Base-by-base conservation (phyloP, 768 basidiomycete species). In the Cystofilobasidium capitatum region DNA sequence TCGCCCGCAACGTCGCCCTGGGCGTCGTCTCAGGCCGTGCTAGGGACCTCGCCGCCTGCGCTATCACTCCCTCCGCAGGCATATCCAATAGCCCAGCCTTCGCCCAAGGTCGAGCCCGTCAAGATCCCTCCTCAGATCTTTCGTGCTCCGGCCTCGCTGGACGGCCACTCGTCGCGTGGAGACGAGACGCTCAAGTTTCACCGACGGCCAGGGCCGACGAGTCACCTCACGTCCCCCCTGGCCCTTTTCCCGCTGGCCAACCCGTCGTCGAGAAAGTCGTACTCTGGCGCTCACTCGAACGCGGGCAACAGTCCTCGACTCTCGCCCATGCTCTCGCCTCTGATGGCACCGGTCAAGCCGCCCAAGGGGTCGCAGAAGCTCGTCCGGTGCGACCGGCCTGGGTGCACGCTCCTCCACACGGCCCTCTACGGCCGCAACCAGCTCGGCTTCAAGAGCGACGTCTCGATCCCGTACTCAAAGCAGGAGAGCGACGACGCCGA, bases 171-270 rank as follows among this genome's bases (percentile, higher is more conserved):
- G 3, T 29, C 44, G 24, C 31, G 49, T 20, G 49, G 51, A 13
- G 36, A 40, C 24, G 64, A 65, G 40, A 69, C 68, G 42, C 62
- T 69, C 55, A 69, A 64, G 68, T 69, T 44, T 24, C 37, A 44
- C 24, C 54, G 68, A 20, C 61, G 62, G 20, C 68, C 68, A 29
- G 68, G 68, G 6, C 40, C 40, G 20, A 69, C 68, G 17, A 69
- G 62, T 33, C 49, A 69, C 26, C 42, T 62, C 9, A 69, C 68
- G 39, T 69, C 68, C 6, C 68, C 68, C n/a, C 42, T 63, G 24
- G 68, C 68, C 8, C 62, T 69, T 42, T 69, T 57, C 58, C 68
- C 68, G n/a, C 33, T 67, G 37, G 66, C 49, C 47, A n/a, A 22
- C 29, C 44, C 45, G 33, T 29, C n/a, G n/a, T n/a, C 42, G 29